Evolutionary conservation across 1,284 basidiomycete species (phyloP).

Genomic region (Irpex sp.): DNA sequence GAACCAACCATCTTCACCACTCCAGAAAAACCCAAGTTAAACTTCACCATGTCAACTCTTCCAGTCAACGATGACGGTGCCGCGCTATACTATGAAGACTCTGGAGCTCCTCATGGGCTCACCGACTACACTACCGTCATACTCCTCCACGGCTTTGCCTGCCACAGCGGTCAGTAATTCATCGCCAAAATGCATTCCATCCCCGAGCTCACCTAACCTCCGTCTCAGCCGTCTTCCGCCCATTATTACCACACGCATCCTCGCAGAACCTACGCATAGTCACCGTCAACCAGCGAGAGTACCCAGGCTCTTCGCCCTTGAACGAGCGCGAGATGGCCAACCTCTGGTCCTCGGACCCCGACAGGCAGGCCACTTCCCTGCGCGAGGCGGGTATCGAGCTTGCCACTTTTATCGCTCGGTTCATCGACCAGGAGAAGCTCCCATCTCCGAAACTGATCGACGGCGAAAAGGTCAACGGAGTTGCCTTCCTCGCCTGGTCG

Average conservation of each 20-base stretch:
- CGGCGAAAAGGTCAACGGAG: neutral
- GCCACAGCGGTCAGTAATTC: slow-evolving; percentile 1
- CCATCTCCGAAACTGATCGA: neutral
- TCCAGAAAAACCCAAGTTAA: too few relatives aligned
- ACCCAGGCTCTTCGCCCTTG: slow-evolving; percentile 1
- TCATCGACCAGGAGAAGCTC: neutral
- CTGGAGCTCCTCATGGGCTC: slow-evolving; percentile 1
- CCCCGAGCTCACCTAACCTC: slow-evolving; percentile 33
- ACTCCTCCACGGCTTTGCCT: slow-evolving; percentile 1
- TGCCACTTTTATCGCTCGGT: neutral
- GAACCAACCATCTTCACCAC: too few relatives aligned
- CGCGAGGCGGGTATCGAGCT: neutral
- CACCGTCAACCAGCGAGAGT: slow-evolving; percentile 5
- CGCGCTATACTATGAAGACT: slow-evolving; percentile 5
- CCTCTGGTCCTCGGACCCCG: neutral
- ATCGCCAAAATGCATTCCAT: neutral
- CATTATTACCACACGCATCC: neutral
- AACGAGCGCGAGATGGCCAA: neutral
- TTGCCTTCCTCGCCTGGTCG: slow-evolving; percentile 6
- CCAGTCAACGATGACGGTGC: slow-evolving; percentile 5
- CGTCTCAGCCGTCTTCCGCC: neutral
- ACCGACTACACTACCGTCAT: neutral
- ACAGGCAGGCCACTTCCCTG: neutral
- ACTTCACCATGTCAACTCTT: slow-evolving; percentile 2
- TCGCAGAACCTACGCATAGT: slow-evolving; percentile 3